Evolutionary conservation across 495 filamentous ascomycete genomes (phyloP).

Genomic region (Daldinia decipiens): DNA sequence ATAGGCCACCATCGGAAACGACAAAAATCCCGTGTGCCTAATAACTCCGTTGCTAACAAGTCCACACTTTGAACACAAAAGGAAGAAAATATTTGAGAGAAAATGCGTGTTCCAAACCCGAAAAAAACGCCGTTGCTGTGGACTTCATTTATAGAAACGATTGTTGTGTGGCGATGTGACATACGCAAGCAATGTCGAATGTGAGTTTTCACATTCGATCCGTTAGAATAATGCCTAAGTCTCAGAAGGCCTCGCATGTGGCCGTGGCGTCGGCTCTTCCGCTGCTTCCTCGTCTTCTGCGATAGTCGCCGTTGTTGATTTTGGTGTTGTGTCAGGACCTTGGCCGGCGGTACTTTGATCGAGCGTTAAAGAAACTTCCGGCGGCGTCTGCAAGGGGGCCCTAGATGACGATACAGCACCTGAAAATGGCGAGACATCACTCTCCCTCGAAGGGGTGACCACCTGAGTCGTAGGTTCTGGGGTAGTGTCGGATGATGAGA

Average conservation of each 20-base stretch:
- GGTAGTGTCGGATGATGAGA: slow-evolving; percentile 55
- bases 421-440: slow-evolving; percentile 27
- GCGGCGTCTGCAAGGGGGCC: slow-evolving; percentile 30
- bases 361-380: slow-evolving; percentile 32
- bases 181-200: not conserved
- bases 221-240: slow-evolving; percentile 1
- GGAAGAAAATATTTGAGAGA: slow-evolving; percentile 14
- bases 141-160: slow-evolving; percentile 36
- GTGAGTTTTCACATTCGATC: not conserved
- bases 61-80: slow-evolving; percentile 37
- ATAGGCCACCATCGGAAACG: slow-evolving; percentile 12
- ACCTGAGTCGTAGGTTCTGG: slow-evolving; percentile 54
- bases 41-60: slow-evolving; percentile 44
- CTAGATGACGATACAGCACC: slow-evolving; percentile 21
- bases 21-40: slow-evolving; percentile 12
- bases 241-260: slow-evolving; percentile 29
- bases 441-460: slow-evolving; percentile 52
- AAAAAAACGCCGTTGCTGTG: slow-evolving; percentile 47
- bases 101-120: slow-evolving; percentile 36
- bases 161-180: slow-evolving; percentile 7
- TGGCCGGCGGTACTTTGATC: slow-evolving; percentile 4
- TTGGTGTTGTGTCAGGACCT: slow-evolving; percentile 41
- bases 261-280: slow-evolving; percentile 42
- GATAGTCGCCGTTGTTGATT: slow-evolving; percentile 20
- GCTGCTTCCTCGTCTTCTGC: slow-evolving; percentile 17